Evolutionary conservation across 768 basidiomycete genomes (phyloP).

Genomic region (Phylloporus scabripes): DNA sequence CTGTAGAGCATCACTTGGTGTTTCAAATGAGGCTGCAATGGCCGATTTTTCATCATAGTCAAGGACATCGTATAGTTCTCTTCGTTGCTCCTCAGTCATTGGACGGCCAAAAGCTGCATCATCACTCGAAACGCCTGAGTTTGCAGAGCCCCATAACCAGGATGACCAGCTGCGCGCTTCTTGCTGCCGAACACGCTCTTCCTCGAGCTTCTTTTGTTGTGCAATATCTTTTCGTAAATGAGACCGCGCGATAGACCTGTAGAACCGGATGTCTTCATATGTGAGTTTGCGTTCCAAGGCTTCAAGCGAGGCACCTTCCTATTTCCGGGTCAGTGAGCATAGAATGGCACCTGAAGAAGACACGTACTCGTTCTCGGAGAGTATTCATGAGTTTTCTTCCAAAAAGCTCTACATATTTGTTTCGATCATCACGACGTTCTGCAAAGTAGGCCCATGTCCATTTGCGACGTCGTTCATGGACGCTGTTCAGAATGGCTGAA

Average conservation of each 20-base stretch:
- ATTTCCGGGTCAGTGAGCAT: not conserved
- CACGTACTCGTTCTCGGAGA: slow-evolving; percentile 50
- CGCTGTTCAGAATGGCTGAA: slow-evolving; percentile 72
- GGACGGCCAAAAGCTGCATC: slow-evolving; percentile 55
- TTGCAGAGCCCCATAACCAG: slow-evolving; percentile 82
- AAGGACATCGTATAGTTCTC: slow-evolving; percentile 82
- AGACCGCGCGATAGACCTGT: slow-evolving; percentile 90
- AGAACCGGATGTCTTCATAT: slow-evolving; percentile 96
- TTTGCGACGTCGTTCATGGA: slow-evolving; percentile 73
- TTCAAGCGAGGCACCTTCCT: slow-evolving; percentile 54
- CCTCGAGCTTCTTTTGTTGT: slow-evolving; percentile 56
- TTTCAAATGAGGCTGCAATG: slow-evolving; percentile 60
- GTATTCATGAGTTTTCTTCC: slow-evolving; percentile 62
- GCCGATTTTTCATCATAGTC: slow-evolving; percentile 89
- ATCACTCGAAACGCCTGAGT: slow-evolving; percentile 34
- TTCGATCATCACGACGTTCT: slow-evolving; percentile 82
- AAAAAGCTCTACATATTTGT: slow-evolving; percentile 78
- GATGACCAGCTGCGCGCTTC: slow-evolving; percentile 55
- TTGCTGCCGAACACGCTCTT: slow-evolving; percentile 56
- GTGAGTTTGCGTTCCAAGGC: slow-evolving; percentile 75
- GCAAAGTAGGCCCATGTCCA: slow-evolving; percentile 94
- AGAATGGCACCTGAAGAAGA: not conserved
- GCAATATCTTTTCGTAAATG: slow-evolving; percentile 81
- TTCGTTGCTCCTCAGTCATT: slow-evolving; percentile 88
- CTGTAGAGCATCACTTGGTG: slow-evolving; percentile 76